Base-by-base conservation (phyloP, 2,329 filamentous ascomycete genomes). In the Sporothrix brasiliensis region DNA sequence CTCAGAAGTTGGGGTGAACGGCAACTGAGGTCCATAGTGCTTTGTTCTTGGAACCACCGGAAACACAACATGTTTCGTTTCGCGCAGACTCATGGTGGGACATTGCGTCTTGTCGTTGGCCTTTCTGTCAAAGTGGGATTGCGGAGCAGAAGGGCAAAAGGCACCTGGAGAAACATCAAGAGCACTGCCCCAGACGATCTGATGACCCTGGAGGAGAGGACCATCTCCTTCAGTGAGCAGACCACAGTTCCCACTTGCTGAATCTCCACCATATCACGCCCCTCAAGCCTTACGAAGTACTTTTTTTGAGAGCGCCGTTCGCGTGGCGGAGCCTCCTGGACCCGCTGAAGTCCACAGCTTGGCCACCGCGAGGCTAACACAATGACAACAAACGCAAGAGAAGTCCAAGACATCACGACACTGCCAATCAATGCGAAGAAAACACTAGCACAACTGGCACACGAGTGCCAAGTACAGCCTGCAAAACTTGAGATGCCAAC, bases 151-250 rank as follows among this genome's bases (percentile, higher is more conserved):
- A 30, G 41, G 7, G 41, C 41, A 7, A 24, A 19, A 6, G 16
- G 44, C 44, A 49, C 14, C 52, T 30, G 24, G 52, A 54, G 56
- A 30, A 30, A 60, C 30, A 41, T 60, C 34, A 16, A 27, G n/a
- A 67, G 63, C 63, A 67, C 63, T 67, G 63, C 63, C 63, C 63
- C 61, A 39, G 30, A 41, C 63, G 49, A 67, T 67, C 63, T 63
- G 30, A 49, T 24, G 63, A 67, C 49, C 47, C 27, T 53, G 49
- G 49, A 4, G n/a, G 24, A 13, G 9, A 41, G 10, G 39, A n/a
- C 27, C 11, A 65, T 14, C 39, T 10, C 49, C 16, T 4, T 49
- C 47, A 41, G 30, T 11, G 39, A 21, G 34, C 6, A 34, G 0
- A n/a, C 56, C 34, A 10, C 13, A 5, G 7, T 34, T 16, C 44